These are phyloP conservation scores for Hyphodiscus sp. DNA, from an alignment of 2,329 filamentous ascomycete genomes.

Conservation along the genomic window DNA sequence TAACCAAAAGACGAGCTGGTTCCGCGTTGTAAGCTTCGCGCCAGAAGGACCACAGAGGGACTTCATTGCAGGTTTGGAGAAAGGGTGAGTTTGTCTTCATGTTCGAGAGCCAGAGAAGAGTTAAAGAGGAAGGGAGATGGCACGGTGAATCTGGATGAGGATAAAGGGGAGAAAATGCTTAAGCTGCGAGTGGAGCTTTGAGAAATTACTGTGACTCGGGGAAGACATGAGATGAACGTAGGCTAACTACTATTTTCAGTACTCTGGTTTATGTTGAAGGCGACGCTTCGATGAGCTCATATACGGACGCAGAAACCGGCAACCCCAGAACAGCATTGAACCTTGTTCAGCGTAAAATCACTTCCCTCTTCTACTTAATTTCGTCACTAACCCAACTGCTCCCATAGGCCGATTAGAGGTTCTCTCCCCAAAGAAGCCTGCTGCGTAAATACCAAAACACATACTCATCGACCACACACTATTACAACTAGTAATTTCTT, in stretches of 20 bases:
- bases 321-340: conserved; percentile 58
- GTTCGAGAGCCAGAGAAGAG: background rate
- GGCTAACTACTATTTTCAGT: conserved; percentile 38
- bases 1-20: conserved; percentile 78
- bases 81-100: conserved; percentile 61
- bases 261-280: conserved; percentile 78
- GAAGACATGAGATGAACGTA: background rate
- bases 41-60: conserved; percentile 64
- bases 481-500: background rate
- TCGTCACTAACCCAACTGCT: background rate
- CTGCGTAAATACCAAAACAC: background rate
- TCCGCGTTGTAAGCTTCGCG: conserved; percentile 67
- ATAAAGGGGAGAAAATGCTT: background rate
- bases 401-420: conserved; percentile 11
- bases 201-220: background rate
- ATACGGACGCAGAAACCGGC: conserved; percentile 60
- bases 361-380: background rate
- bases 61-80: conserved; percentile 64
- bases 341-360: conserved; percentile 70
- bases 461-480: background rate
- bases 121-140: background rate
- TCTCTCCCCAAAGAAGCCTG: conserved; percentile 7
- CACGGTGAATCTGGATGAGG: background rate
- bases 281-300: conserved; percentile 63
- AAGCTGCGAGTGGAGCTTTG: background rate